phyloP scores from a whole-genome alignment of 1,284 basidiomycete species.

The Heterobasidion irregulare region DNA sequence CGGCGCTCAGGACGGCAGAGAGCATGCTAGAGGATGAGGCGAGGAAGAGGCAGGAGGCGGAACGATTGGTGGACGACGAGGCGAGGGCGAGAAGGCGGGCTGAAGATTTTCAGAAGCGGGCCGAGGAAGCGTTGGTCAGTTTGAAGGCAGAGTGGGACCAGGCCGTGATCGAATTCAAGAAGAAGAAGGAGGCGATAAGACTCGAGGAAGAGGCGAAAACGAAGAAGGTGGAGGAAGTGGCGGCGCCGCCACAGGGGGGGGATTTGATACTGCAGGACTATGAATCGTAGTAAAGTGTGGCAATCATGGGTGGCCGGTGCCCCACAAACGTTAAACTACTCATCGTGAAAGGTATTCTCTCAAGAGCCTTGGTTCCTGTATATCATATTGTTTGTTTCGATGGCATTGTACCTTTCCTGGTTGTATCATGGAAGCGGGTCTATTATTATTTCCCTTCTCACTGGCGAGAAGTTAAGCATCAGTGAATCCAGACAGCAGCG shows the following conservation, averaged over 20 bases:
- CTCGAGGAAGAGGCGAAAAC: too few relatives aligned
- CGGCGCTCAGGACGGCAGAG: constrained; percentile 44
- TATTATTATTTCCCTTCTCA: too few relatives aligned
- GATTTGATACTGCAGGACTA: too few relatives aligned
- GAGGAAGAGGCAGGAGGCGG: constrained; percentile 10
- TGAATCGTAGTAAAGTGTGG: too few relatives aligned
- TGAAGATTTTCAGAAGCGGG: neutral
- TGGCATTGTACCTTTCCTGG: neutral
- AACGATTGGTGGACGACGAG: constrained; percentile 9
- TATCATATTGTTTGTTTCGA: neutral
- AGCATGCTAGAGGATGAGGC: constrained; percentile 50
- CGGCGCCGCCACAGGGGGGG: too few relatives aligned
- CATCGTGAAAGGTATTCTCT: neutral
- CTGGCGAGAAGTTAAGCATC: too few relatives aligned
- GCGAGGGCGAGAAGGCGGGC: constrained; percentile 3
- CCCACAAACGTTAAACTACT: neutral
- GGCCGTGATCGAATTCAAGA: neutral
- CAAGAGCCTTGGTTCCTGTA: neutral
- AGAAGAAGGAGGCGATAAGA: too few relatives aligned
- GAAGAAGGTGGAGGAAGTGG: too few relatives aligned
- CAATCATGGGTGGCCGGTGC: too few relatives aligned
- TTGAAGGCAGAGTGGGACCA: neutral
- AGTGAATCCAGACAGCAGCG: too few relatives aligned
- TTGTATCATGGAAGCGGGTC: too few relatives aligned
- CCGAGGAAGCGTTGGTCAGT: neutral